These are phyloP conservation scores for Pisolithus marmoratus DNA, from an alignment of 768 basidiomycete genomes.

Conservation along the genomic window DNA sequence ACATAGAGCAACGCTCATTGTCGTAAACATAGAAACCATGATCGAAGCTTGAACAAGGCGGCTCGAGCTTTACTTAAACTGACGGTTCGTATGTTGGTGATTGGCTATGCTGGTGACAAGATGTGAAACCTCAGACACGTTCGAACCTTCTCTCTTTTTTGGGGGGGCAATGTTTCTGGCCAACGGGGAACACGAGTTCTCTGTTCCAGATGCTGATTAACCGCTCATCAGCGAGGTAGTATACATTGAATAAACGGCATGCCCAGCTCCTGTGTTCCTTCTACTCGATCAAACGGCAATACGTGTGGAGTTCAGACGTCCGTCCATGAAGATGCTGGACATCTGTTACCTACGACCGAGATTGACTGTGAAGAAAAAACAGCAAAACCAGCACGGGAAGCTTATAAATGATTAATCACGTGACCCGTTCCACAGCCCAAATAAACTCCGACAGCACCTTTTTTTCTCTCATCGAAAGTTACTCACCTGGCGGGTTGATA, in stretches of 20 bases:
- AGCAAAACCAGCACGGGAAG: slow-evolving; percentile 10
- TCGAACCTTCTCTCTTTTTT: neutral
- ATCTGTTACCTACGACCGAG: slow-evolving; percentile 33
- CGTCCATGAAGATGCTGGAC: slow-evolving; percentile 16
- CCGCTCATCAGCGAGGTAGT: slow-evolving; percentile 45
- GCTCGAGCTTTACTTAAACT: too few relatives aligned
- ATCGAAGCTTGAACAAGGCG: too few relatives aligned
- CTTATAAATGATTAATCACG: slow-evolving; percentile 17
- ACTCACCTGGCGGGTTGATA: slow-evolving; percentile 62
- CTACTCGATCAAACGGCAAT: slow-evolving; percentile 40
- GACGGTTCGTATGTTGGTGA: too few relatives aligned
- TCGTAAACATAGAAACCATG: too few relatives aligned
- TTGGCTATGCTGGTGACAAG: too few relatives aligned
- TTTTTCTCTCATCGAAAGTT: slow-evolving; percentile 52
- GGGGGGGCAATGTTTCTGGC: neutral
- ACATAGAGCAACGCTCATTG: too few relatives aligned
- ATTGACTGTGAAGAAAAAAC: slow-evolving; percentile 32
- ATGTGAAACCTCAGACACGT: neutral
- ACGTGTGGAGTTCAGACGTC: slow-evolving; percentile 16
- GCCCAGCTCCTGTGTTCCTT: slow-evolving; percentile 57
- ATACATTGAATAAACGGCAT: slow-evolving; percentile 50
- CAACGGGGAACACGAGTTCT: neutral
- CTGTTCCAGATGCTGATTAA: slow-evolving; percentile 67
- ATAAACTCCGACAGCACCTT: slow-evolving; percentile 7
- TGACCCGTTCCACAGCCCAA: slow-evolving; percentile 49